These are phyloP conservation scores for Sphaerostilbella broomeana DNA, from an alignment of 2,329 filamentous ascomycete species.

Conservation along the genomic window DNA sequence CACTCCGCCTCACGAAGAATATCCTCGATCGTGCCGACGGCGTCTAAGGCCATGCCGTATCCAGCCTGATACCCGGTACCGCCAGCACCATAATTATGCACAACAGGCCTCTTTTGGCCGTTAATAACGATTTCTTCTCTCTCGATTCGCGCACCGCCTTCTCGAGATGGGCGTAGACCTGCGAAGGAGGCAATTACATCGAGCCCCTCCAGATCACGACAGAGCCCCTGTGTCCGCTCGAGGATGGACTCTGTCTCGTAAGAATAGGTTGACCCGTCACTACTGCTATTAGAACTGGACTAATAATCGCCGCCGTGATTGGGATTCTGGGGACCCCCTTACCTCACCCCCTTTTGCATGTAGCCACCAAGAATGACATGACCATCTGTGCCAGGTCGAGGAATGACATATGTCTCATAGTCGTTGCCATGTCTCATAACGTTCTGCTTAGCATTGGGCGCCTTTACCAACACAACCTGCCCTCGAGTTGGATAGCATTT, in stretches of 20 bases:
- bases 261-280: constrained; percentile 29
- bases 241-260: constrained; percentile 33
- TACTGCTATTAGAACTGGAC: constrained; percentile 9
- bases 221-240: constrained; percentile 27
- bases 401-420: constrained; percentile 37
- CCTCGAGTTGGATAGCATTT: constrained; percentile 36
- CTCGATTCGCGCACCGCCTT: constrained; percentile 39
- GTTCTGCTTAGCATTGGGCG: constrained; percentile 28
- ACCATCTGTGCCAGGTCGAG: constrained; percentile 30
- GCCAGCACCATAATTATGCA: constrained; percentile 41
- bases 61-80: constrained; percentile 40
- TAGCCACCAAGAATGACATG: constrained; percentile 32
- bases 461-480: constrained; percentile 31
- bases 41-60: constrained; percentile 33
- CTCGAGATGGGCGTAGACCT: constrained; percentile 30
- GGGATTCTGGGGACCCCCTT: constrained; percentile 8
- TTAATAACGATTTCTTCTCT: constrained; percentile 27
- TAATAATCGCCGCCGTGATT: no score
- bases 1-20: constrained; percentile 17
- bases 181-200: constrained; percentile 29
- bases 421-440: constrained; percentile 33
- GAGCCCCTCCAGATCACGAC: constrained; percentile 23
- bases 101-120: constrained; percentile 20
- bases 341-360: constrained; percentile 31
- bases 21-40: constrained; percentile 25